Conservation (phyloP, 2,329 filamentous ascomycete genomes). For the Aureobasidium sp. region DNA sequence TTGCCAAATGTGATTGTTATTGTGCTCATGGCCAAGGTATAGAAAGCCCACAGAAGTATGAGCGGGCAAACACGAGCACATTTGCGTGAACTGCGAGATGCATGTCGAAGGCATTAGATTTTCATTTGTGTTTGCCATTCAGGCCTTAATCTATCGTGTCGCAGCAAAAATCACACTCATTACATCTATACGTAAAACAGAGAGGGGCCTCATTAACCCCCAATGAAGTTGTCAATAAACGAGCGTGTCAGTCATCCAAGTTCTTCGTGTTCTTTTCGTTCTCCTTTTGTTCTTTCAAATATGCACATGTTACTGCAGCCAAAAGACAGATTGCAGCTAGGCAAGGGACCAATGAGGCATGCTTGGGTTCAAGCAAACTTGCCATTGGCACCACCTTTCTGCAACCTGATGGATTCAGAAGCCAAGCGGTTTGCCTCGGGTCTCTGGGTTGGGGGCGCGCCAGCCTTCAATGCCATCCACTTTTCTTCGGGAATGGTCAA, state of each 20-base stretch:
- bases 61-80: too few species aligned
- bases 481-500: slow-evolving; percentile 60
- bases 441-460: background rate
- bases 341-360: too few species aligned
- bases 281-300: background rate
- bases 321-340: too few species aligned
- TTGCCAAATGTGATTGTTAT: too few species aligned
- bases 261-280: background rate
- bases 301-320: too few species aligned
- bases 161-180: background rate
- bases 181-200: background rate
- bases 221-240: background rate
- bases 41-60: too few species aligned
- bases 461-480: slow-evolving; percentile 12
- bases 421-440: background rate
- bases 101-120: background rate
- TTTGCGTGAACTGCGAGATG: too few species aligned
- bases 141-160: background rate
- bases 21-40: too few species aligned
- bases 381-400: slow-evolving; percentile 4
- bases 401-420: background rate
- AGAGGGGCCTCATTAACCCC: background rate
- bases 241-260: slow-evolving; percentile 5
- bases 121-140: background rate
- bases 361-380: background rate